Evolutionary conservation across 192 early-diverging fungal species (phyloP).

Genomic region (Spizellomyces punctatus): DNA sequence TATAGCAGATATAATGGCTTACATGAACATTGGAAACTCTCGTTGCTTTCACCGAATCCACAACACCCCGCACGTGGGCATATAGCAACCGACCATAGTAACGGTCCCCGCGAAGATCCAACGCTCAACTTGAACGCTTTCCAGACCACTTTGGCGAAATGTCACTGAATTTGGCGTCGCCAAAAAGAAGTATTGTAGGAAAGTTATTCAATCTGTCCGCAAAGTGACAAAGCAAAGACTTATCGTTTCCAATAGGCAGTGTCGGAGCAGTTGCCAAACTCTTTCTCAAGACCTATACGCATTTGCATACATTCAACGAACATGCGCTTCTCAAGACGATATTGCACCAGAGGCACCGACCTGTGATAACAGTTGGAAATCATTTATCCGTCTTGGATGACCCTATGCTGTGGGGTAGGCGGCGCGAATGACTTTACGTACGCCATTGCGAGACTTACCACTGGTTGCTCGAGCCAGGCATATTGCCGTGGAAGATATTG

Average conservation of each 20-base stretch:
- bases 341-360: conserved; percentile 16
- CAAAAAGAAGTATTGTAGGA: conserved; percentile 1
- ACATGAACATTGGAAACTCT: too few relatives aligned
- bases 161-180: conserved; percentile 2
- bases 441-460: neutral
- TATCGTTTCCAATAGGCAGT: conserved; percentile 3
- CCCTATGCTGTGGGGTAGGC: conserved; percentile 36
- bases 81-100: too few relatives aligned
- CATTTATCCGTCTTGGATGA: conserved; percentile 44
- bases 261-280: conserved; percentile 21
- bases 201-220: neutral
- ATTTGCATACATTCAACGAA: conserved; percentile 19
- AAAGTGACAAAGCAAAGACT: neutral
- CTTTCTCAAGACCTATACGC: conserved; percentile 26
- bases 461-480: conserved; percentile 10
- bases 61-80: too few relatives aligned
- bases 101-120: too few relatives aligned
- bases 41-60: too few relatives aligned
- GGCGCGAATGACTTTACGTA: too few relatives aligned
- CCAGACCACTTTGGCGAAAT: too few relatives aligned
- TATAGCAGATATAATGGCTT: too few relatives aligned
- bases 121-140: too few relatives aligned
- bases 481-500: conserved; percentile 30
- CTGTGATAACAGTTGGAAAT: conserved; percentile 45
- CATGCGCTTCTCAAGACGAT: conserved; percentile 9